Base-by-base conservation (phyloP, 2,329 filamentous ascomycete genomes). In the Cladosporium cucumerinum region DNA sequence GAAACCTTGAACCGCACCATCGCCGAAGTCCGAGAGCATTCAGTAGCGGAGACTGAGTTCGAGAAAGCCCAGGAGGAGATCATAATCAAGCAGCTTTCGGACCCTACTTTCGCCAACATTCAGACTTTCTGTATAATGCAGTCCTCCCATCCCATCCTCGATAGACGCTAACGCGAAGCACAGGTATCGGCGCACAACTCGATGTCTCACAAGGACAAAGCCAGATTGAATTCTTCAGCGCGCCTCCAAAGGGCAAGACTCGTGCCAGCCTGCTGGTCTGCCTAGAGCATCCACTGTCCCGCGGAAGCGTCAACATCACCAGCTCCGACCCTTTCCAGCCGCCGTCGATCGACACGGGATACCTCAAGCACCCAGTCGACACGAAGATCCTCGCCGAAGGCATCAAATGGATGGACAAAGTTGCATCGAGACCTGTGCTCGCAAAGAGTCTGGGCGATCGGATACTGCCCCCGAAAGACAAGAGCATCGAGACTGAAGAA, bases 281-380 rank as follows among this genome's bases (percentile, higher is more conserved):
- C 8, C 69, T 78, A 1, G 72, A 76, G 52, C 75, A 78, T 62
- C 75, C 68, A 8, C 65, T 76, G 32, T 72, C 71, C 55, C 69
- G 72, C 2, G 72, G 72, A 14, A 68, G 57, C 32, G 64, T 70
- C 11, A 72, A 74, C 65, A 68, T 73, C 64, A 46, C 63, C 8
- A 67, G 68, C 34, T 12, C 68, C 25, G 55, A 71, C 58, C 59
- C 70, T 28, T 57, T 67, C 25, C 49, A 66, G 6, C 66, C 68
- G 54, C 70, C 72, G 0, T 21, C 54, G n/a, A 70, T 75, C 55
- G 66, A 73, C 52, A 69, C 71, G 2, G 66, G 66, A 6, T 72
- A 73, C 55, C 65, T 71, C 30, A 77, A 73, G 23, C 79, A 81
- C 23, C 83, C 84, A 11, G 73, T 82, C 4, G 82, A 84, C 67